Base-by-base conservation (phyloP, 2,329 filamentous ascomycete genomes). In the Talaromyces funiculosus region DNA sequence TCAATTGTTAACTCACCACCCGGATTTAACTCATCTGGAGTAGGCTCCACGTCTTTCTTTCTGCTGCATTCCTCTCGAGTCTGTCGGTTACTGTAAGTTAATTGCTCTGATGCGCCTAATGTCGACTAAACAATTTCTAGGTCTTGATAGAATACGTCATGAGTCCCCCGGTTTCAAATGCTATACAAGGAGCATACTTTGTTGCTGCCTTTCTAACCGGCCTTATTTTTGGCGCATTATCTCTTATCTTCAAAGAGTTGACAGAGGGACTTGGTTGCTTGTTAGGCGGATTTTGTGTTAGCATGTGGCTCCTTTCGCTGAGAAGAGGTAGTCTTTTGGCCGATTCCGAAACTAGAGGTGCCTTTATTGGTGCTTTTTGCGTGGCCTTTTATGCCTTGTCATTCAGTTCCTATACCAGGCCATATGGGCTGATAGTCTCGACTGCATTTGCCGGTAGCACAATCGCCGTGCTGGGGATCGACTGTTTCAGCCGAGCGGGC, bases 101-200 rank as follows among this genome's bases (percentile, higher is more conserved):
- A 18, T 29, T 29, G 42, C 26, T 57, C 9, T 61, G 33, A 9
- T 53, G 43, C 37, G 3, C 12, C 20, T 14, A 6, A 12, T 22
- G 8, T 5, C 18, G 18, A 20, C 29, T 53, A 33, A 42, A 58
- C 53, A 59, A 38, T 45, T 38, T 45, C 53, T n/a, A 78, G 70
- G 79, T 96, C 2, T 79, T 97, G 22, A 90, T 97, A 59, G 75
- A 96, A 47, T 97, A 97, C 71, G 87, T 97, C 40, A 94, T 95
- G 88, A 87, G 82, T 59, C 83, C 87, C 0, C 91, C 92, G 0
- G 83, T 96, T 40, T 85, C 82, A 62, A 78, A 89, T 71, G 89
- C 85, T 0, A 78, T 94, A 2, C 91, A 97, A 74, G 93, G 91
- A 26, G 93, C 86, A 31, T 97, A 94, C 72, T 84, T 97, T 37